Conservation (phyloP, 2,329 filamentous ascomycete genomes). For the Neocucurbitaria cava region DNA sequence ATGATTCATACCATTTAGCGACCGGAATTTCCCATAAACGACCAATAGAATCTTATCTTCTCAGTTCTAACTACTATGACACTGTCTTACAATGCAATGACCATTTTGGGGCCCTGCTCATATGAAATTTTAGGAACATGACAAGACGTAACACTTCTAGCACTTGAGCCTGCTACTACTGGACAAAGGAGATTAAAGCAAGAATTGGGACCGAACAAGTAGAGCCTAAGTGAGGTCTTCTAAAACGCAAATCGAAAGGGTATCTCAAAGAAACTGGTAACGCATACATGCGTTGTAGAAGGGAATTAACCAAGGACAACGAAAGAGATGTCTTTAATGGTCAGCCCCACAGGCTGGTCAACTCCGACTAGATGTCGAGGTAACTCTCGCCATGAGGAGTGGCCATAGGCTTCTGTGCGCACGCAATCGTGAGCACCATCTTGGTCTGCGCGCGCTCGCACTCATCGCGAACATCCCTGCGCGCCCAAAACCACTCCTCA, state of each 20-base stretch:
- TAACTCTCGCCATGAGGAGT: constrained; percentile 19
- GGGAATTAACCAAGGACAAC: background rate
- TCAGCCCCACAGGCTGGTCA: background rate
- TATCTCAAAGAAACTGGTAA: background rate
- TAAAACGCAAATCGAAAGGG: background rate
- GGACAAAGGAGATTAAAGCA: background rate
- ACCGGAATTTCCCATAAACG: background rate
- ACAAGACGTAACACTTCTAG: no score
- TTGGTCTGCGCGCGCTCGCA: constrained; percentile 34
- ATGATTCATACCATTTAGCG: background rate
- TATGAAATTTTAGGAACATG: no score
- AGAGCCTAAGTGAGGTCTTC: background rate
- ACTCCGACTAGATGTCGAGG: constrained; percentile 19
- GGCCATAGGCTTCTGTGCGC: constrained; percentile 26
- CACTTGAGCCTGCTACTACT: no score
- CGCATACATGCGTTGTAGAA: background rate
- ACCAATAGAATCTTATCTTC: no score
- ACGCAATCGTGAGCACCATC: constrained; percentile 35
- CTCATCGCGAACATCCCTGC: constrained; percentile 29
- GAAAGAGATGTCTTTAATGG: background rate
- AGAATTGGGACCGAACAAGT: background rate
- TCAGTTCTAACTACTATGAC: no score
- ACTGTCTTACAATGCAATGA: no score
- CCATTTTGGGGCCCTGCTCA: no score
- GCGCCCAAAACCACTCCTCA: constrained; percentile 37